phyloP scores from a whole-genome alignment of 139 green algal species.

The Micractinium sp. region DNA sequence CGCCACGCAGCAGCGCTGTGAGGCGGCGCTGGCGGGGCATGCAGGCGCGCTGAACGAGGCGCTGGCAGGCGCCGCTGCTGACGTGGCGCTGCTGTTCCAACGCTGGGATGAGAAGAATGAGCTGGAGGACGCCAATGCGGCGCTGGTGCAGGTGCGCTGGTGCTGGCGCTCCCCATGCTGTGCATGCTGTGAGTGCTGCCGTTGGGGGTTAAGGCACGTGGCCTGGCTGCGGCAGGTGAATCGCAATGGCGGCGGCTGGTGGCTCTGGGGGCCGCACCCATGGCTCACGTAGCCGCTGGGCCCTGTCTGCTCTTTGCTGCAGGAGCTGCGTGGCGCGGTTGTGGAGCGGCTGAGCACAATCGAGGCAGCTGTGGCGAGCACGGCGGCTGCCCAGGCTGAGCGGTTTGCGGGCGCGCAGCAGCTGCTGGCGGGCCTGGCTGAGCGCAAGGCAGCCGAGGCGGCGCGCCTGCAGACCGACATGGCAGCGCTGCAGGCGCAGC shows the following conservation, averaged over 20 bases:
- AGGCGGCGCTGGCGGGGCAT: conserved; percentile 46
- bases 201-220: too few species aligned
- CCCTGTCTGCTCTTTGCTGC: not conserved
- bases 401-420: conserved; percentile 26
- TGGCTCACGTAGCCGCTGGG: not conserved
- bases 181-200: too few species aligned
- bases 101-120: conserved; percentile 45
- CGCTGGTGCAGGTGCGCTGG: conserved; percentile 33
- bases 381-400: conserved; percentile 37
- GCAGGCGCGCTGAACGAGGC: conserved; percentile 34
- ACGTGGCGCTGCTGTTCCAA: conserved; percentile 40
- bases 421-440: conserved; percentile 8
- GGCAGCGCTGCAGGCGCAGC: conserved; percentile 46
- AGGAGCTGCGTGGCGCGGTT: conserved; percentile 29
- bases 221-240: too few species aligned
- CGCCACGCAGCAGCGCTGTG: conserved; percentile 41
- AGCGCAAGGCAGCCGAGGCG: conserved; percentile 27
- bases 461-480: conserved; percentile 8
- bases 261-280: not conserved
- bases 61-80: conserved; percentile 35
- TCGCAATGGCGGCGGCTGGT: too few species aligned
- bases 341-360: conserved; percentile 34
- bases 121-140: conserved; percentile 50
- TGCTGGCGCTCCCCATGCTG: too few species aligned
- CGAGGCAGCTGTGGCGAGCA: conserved; percentile 31